Conservation (phyloP, 345 rosid species). For the Syzygium oleosum region DNA sequence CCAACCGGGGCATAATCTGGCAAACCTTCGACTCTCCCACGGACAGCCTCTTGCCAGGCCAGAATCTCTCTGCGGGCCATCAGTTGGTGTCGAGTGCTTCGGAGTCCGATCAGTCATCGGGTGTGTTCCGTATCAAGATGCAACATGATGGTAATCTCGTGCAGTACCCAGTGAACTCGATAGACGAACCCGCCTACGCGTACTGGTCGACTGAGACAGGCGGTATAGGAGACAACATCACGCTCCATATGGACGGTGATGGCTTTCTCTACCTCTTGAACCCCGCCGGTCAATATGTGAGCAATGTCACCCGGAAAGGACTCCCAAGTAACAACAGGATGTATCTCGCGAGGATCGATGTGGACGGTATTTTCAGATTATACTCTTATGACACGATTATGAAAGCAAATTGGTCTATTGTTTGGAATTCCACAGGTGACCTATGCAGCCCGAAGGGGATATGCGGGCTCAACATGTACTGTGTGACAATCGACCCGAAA, state of each 20-base stretch:
- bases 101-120: not conserved
- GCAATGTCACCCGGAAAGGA: not conserved
- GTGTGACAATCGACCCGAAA: not conserved
- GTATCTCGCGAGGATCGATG: not conserved
- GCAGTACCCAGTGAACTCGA: not conserved
- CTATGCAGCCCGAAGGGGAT: conserved; percentile 7
- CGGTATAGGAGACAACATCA: not conserved
- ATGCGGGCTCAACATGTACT: conserved; percentile 21
- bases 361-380: conserved; percentile 5
- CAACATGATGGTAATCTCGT: conserved; percentile 17
- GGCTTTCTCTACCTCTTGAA: conserved; percentile 1
- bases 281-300: not conserved
- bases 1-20: not conserved
- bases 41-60: conserved; percentile 8
- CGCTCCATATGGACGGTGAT: not conserved
- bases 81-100: conserved; percentile 5
- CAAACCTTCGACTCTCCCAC: conserved; percentile 10
- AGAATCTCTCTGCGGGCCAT: not conserved
- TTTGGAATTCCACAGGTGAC: not conserved
- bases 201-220: not conserved
- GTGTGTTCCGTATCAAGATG: conserved; percentile 6
- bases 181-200: not conserved
- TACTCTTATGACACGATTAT: not conserved
- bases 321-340: not conserved
- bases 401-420: not conserved